Evolutionary conservation across 2,329 filamentous ascomycete species (phyloP).

Genomic region (Metarhizium humberi): DNA sequence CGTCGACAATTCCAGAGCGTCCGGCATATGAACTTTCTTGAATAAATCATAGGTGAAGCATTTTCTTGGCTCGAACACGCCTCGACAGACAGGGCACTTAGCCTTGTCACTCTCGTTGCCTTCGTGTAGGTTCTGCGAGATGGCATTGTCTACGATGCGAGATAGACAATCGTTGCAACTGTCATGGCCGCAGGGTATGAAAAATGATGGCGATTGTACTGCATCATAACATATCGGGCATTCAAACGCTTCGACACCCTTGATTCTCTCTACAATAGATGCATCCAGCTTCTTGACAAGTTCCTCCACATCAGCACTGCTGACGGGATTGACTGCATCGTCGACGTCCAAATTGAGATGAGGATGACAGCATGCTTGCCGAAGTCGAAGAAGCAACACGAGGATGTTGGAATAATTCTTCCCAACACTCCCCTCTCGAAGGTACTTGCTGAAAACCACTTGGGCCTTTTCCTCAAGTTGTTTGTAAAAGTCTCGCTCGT

Average conservation of each 20-base stretch:
- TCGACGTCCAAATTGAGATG: constrained; percentile 23
- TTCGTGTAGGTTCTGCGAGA: constrained; percentile 42
- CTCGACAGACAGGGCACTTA: constrained; percentile 71
- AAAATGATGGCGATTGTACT: constrained; percentile 64
- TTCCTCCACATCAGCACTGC: constrained; percentile 40
- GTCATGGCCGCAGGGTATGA: constrained; percentile 76
- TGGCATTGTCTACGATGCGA: constrained; percentile 53
- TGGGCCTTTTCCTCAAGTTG: constrained; percentile 61
- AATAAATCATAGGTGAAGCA: constrained; percentile 70
- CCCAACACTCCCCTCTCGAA: constrained; percentile 59
- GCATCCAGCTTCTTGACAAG: constrained; percentile 52
- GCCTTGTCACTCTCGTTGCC: constrained; percentile 48
- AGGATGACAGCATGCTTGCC: constrained; percentile 53
- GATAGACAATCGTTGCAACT: constrained; percentile 70
- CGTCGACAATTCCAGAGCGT: constrained; percentile 26
- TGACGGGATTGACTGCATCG: constrained; percentile 27
- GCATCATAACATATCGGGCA: constrained; percentile 79
- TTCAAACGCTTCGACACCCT: constrained; percentile 51
- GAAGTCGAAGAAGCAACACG: constrained; percentile 70
- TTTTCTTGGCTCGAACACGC: constrained; percentile 53
- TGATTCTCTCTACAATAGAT: constrained; percentile 60
- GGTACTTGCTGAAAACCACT: constrained; percentile 67
- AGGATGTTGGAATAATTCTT: constrained; percentile 68
- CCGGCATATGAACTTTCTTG: constrained; percentile 59
- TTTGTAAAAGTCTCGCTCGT: constrained; percentile 71